phyloP scores from a whole-genome alignment of 371 early-diverging fungal genomes.

The Rhizopus microsporus region DNA sequence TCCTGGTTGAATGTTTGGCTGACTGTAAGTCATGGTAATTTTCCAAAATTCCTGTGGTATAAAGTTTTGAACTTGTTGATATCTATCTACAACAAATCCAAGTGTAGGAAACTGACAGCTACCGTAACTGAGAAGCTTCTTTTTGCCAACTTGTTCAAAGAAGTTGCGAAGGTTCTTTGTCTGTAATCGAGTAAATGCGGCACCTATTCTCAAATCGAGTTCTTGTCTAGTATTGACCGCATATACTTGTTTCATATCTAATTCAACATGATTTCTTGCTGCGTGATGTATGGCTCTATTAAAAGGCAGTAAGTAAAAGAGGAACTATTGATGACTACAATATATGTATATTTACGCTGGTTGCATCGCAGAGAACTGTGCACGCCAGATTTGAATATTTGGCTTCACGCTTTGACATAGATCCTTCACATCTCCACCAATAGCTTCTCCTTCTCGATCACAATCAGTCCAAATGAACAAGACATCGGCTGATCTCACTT shows the following conservation, averaged over 20 bases:
- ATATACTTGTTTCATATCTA: slow-evolving; percentile 78
- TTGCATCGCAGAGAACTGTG: slow-evolving; percentile 84
- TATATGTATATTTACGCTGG: slow-evolving; percentile 40
- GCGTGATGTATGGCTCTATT: slow-evolving; percentile 80
- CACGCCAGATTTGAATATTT: slow-evolving; percentile 69
- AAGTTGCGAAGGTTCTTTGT: slow-evolving; percentile 67
- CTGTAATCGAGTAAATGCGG: slow-evolving; percentile 96
- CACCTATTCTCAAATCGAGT: slow-evolving; percentile 97
- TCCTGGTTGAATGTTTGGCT: slow-evolving; percentile 9
- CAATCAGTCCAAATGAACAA: slow-evolving; percentile 99
- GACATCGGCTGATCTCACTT: slow-evolving; percentile 63
- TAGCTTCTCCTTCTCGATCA: slow-evolving; percentile 99
- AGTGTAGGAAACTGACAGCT: slow-evolving; percentile 99
- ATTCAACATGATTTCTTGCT: slow-evolving; percentile 65
- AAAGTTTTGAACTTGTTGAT: slow-evolving; percentile 77
- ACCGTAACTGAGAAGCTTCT: slow-evolving; percentile 89
- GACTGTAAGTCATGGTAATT: slow-evolving; percentile 66
- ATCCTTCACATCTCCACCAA: slow-evolving; percentile 86
- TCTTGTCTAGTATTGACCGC: slow-evolving; percentile 95
- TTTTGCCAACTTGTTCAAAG: slow-evolving; percentile 41
- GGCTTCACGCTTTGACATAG: slow-evolving; percentile 70
- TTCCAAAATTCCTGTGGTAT: slow-evolving; percentile 93
- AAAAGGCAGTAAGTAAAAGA: slow-evolving; percentile 4
- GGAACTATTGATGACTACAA: not conserved
- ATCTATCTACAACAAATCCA: slow-evolving; percentile 98